Conservation (phyloP, 1,139 yeast species). For the Candida gigantensis region DNA sequence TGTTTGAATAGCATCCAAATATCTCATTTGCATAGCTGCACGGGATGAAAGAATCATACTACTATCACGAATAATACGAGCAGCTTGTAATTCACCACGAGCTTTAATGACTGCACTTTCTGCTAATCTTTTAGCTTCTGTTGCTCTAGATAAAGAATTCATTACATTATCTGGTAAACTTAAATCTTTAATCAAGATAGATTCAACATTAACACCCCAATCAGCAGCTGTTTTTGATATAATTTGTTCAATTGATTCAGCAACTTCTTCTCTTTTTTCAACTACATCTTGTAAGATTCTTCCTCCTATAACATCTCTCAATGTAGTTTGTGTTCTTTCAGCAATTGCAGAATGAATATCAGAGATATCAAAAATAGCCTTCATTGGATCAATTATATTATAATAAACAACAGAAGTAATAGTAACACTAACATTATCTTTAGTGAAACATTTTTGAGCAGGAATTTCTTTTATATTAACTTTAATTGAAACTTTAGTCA, state of each 20-base stretch:
- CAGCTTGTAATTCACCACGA: slow-evolving; percentile 74
- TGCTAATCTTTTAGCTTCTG: slow-evolving; percentile 76
- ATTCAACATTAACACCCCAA: slow-evolving; percentile 76
- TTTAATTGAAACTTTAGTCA: slow-evolving; percentile 55
- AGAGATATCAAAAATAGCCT: slow-evolving; percentile 61
- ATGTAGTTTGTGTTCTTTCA: slow-evolving; percentile 74
- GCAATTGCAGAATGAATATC: slow-evolving; percentile 59
- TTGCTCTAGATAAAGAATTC: slow-evolving; percentile 68
- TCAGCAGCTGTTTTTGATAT: slow-evolving; percentile 64
- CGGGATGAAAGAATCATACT: slow-evolving; percentile 76
- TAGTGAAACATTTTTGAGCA: slow-evolving; percentile 66
- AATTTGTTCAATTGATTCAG: slow-evolving; percentile 61
- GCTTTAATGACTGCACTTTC: slow-evolving; percentile 78
- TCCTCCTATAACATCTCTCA: slow-evolving; percentile 73
- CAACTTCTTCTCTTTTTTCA: slow-evolving; percentile 74
- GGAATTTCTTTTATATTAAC: slow-evolving; percentile 67
- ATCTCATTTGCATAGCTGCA: slow-evolving; percentile 81
- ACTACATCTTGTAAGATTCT: slow-evolving; percentile 70
- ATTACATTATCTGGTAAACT: slow-evolving; percentile 58
- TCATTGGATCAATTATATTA: slow-evolving; percentile 69
- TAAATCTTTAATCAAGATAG: slow-evolving; percentile 70
- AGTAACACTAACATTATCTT: slow-evolving; percentile 64
- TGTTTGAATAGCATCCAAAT: slow-evolving; percentile 75
- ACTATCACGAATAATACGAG: slow-evolving; percentile 76
- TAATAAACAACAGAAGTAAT: slow-evolving; percentile 70